These are phyloP conservation scores for Trichoderma sp. DNA, from an alignment of 2,329 filamentous ascomycete genomes.

Conservation along the genomic window DNA sequence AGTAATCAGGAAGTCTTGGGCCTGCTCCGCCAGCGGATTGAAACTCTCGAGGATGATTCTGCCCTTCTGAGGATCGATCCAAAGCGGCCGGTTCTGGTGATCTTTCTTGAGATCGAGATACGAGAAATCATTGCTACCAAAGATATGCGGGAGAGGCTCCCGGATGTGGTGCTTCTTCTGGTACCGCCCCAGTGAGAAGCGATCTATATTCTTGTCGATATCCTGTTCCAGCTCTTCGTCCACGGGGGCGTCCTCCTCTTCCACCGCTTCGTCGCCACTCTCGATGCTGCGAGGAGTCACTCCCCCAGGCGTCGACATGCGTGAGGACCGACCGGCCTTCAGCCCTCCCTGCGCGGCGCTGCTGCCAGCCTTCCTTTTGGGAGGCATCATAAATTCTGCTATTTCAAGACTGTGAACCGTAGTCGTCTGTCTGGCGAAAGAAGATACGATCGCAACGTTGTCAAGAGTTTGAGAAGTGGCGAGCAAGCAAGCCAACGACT, in stretches of 20 bases:
- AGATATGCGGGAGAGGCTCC: constrained; percentile 53
- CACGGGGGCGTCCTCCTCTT: constrained; percentile 55
- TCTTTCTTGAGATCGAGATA: constrained; percentile 83
- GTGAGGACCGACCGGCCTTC: constrained; percentile 62
- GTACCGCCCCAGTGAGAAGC: constrained; percentile 60
- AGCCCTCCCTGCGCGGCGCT: constrained; percentile 51
- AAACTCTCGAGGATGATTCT: constrained; percentile 94
- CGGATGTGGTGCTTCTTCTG: constrained; percentile 50
- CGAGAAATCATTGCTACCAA: constrained; percentile 71
- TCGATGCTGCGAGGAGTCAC: constrained; percentile 63
- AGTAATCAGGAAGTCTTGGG: constrained; percentile 93
- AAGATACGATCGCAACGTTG: not conserved
- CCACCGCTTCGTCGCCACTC: constrained; percentile 54
- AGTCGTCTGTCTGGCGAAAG: constrained; percentile 10
- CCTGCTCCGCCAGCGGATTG: constrained; percentile 81
- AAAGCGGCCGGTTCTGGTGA: constrained; percentile 85
- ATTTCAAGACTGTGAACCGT: constrained; percentile 30
- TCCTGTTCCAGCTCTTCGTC: constrained; percentile 58
- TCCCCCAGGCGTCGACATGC: constrained; percentile 63
- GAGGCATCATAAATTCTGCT: constrained; percentile 57
- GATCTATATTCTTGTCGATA: constrained; percentile 62
- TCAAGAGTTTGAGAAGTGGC: constrained; percentile 7
- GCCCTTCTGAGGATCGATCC: constrained; percentile 87
- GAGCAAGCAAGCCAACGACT: constrained; percentile 18
- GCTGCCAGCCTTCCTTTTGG: constrained; percentile 68